phyloP scores from a whole-genome alignment of 495 filamentous ascomycete species.

The Neurospora sp. region DNA sequence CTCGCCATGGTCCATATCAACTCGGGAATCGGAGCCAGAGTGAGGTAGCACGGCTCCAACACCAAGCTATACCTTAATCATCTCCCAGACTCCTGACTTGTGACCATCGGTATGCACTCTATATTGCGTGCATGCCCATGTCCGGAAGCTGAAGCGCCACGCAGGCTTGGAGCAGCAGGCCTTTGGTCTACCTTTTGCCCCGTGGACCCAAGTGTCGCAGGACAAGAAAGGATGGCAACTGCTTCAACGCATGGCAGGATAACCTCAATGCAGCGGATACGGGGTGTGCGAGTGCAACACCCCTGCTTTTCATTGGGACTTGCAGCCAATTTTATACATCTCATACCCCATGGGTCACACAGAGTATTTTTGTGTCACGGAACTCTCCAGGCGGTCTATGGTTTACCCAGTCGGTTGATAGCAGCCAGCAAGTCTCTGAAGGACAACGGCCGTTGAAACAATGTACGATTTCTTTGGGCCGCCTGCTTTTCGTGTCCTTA shows the following conservation, averaged over 20 bases:
- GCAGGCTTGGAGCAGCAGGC: not conserved
- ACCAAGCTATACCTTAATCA: not conserved
- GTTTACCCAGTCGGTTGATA: not conserved
- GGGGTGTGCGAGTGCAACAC: not conserved
- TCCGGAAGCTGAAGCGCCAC: not conserved
- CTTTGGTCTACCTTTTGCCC: not conserved
- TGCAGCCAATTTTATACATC: not conserved
- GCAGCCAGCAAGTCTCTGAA: constrained; percentile 2
- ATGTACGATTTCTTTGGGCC: not conserved
- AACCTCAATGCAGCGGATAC: not conserved
- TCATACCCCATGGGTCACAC: not conserved
- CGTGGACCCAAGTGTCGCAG: not conserved
- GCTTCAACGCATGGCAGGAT: not conserved
- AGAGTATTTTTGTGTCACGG: not conserved
- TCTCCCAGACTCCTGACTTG: not conserved
- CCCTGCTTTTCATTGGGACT: not conserved
- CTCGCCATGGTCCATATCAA: not conserved
- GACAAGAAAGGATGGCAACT: not conserved
- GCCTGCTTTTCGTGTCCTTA: not conserved
- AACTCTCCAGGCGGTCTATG: not conserved
- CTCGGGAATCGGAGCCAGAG: not conserved
- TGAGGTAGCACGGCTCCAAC: not conserved
- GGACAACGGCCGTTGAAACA: constrained; percentile 5
- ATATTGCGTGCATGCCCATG: not conserved
- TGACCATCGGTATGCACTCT: not conserved